These are phyloP conservation scores for Calocera cornea DNA, from an alignment of 768 basidiomycete genomes.

Conservation along the genomic window DNA sequence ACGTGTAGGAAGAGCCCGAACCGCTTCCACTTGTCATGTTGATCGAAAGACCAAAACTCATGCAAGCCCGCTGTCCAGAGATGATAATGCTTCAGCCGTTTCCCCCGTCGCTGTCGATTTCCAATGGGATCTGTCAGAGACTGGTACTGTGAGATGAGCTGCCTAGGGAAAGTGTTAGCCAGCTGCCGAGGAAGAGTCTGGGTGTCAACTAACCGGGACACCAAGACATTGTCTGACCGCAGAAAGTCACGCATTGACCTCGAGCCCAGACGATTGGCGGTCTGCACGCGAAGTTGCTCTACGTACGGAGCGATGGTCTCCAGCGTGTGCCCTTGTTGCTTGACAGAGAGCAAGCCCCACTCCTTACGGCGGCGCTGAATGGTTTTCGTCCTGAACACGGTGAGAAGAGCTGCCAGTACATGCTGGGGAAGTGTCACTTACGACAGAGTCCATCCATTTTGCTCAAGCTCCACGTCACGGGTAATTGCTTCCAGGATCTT, in stretches of 20 bases:
- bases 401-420: not conserved
- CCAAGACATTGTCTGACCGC: not conserved
- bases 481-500: not conserved
- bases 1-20: slow-evolving; percentile 27
- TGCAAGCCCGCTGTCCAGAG: slow-evolving; percentile 34
- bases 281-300: not conserved
- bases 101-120: slow-evolving; percentile 13
- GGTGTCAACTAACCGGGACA: not conserved
- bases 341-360: not conserved
- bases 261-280: not conserved
- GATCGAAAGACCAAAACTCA: slow-evolving; percentile 29
- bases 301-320: not conserved
- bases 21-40: slow-evolving; percentile 36
- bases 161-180: not conserved
- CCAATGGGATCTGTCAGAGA: too few relatives aligned
- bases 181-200: not conserved
- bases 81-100: slow-evolving; percentile 19
- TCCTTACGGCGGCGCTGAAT: not conserved
- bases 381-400: not conserved
- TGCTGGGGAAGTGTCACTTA: not conserved
- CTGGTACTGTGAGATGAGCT: not conserved
- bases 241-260: not conserved
- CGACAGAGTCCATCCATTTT: not conserved
- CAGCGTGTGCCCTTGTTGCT: not conserved
- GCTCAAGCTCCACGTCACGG: not conserved